These are phyloP conservation scores for Niveomyces coronatus DNA, from an alignment of 2,329 filamentous ascomycete species.

Conservation along the genomic window DNA sequence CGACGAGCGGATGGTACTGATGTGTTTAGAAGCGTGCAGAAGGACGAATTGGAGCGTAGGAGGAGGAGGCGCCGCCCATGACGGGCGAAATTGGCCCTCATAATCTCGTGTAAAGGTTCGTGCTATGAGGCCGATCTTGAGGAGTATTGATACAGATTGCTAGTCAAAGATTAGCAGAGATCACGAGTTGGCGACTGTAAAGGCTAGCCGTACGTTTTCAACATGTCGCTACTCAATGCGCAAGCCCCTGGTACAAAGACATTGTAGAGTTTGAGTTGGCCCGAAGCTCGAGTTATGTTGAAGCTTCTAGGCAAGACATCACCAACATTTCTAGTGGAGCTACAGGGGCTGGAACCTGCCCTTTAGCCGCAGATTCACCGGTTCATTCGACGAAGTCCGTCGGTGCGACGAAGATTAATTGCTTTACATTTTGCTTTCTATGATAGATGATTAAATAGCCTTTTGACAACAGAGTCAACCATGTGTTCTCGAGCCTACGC, in stretches of 20 bases:
- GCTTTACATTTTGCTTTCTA: too few relatives aligned
- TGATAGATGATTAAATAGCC: too few relatives aligned
- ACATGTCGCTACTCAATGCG: too few relatives aligned
- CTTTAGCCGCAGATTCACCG: constrained; percentile 10
- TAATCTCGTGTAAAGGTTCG: constrained; percentile 12
- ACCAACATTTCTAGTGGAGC: constrained; percentile 9
- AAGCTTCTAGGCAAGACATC: constrained; percentile 4
- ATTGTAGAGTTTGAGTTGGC: not conserved
- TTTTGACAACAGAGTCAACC: too few relatives aligned
- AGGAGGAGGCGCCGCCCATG: constrained; percentile 32
- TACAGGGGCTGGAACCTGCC: constrained; percentile 1
- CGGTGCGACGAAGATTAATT: too few relatives aligned
- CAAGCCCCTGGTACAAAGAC: too few relatives aligned
- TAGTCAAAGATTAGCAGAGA: too few relatives aligned
- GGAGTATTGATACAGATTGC: too few relatives aligned
- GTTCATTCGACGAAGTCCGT: not conserved
- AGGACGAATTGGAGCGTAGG: constrained; percentile 23
- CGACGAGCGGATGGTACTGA: constrained; percentile 14
- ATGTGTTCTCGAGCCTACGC: too few relatives aligned
- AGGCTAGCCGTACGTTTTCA: too few relatives aligned
- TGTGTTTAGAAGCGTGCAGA: constrained; percentile 21
- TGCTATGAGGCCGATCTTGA: constrained; percentile 4
- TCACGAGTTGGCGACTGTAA: too few relatives aligned
- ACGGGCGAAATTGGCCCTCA: constrained; percentile 36
- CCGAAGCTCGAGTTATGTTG: not conserved